Evolutionary conservation across 441 rosid species (phyloP).

Genomic region (Metrosideros polymorpha): DNA sequence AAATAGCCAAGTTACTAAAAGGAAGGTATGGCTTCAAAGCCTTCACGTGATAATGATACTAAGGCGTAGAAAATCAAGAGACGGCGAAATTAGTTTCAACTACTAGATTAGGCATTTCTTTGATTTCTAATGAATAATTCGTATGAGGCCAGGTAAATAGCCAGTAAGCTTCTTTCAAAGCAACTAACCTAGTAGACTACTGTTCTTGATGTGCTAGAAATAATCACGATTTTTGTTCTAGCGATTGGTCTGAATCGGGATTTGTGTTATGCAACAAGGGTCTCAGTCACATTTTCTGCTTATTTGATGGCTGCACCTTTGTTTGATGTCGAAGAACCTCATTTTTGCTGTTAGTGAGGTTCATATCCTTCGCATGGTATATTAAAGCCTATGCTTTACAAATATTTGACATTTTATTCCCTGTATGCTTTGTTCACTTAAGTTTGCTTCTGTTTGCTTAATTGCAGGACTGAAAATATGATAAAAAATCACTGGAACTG

Average conservation of each 20-base stretch:
- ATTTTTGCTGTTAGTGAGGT: neutral
- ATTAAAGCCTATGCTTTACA: neutral
- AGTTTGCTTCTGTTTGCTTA: neutral
- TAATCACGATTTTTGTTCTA: neutral
- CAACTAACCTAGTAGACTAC: neutral
- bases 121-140: neutral
- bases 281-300: neutral
- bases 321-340: neutral
- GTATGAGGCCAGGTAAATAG: neutral
- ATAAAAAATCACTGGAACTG: conserved; percentile 45
- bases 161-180: neutral
- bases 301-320: neutral
- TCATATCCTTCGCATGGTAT: neutral
- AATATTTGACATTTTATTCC: neutral
- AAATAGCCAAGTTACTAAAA: conserved; percentile 31
- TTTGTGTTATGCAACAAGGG: neutral
- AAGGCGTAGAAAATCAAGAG: neutral
- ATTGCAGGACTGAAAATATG: conserved; percentile 30
- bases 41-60: neutral
- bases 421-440: neutral
- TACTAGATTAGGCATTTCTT: neutral
- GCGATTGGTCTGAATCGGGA: neutral
- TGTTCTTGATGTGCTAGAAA: neutral
- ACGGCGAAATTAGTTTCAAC: neutral
- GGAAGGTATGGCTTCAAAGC: conserved; percentile 23